Evolutionary conservation across 176 grass and related monocot genomes (phyloP).

Genomic region (Eremochloa ophiuroides): DNA sequence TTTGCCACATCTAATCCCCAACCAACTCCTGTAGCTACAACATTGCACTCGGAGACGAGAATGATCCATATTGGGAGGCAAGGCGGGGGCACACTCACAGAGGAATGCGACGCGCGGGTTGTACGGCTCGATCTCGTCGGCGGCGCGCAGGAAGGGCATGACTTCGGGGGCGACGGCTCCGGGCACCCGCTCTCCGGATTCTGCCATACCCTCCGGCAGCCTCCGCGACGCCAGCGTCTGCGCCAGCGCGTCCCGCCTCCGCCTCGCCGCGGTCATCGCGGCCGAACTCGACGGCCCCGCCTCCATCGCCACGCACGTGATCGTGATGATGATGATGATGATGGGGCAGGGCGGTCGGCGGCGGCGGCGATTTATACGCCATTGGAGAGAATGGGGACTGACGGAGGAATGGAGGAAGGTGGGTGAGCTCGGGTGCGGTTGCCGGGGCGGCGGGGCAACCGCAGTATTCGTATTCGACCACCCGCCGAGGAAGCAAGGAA

Average conservation of each 20-base stretch:
- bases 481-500: conserved; percentile 39
- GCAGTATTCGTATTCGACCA: conserved; percentile 31
- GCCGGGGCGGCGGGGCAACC: conserved; percentile 13
- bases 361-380: conserved; percentile 35
- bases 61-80: not conserved
- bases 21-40: not conserved
- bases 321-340: not conserved
- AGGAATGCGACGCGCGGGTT: conserved; percentile 46
- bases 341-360: not conserved
- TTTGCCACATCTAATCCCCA: not conserved
- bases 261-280: not conserved
- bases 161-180: conserved; percentile 37
- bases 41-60: not conserved
- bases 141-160: conserved; percentile 53
- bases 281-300: not conserved
- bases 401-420: not conserved
- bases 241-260: conserved; percentile 29
- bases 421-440: not conserved
- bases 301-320: not conserved
- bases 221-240: conserved; percentile 39
- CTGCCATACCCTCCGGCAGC: conserved; percentile 28
- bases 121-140: conserved; percentile 38
- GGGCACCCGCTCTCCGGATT: conserved; percentile 35
- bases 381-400: not conserved
- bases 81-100: conserved; percentile 14